phyloP scores from a whole-genome alignment of 2,329 filamentous ascomycete species.

The Helotiales sp. region DNA sequence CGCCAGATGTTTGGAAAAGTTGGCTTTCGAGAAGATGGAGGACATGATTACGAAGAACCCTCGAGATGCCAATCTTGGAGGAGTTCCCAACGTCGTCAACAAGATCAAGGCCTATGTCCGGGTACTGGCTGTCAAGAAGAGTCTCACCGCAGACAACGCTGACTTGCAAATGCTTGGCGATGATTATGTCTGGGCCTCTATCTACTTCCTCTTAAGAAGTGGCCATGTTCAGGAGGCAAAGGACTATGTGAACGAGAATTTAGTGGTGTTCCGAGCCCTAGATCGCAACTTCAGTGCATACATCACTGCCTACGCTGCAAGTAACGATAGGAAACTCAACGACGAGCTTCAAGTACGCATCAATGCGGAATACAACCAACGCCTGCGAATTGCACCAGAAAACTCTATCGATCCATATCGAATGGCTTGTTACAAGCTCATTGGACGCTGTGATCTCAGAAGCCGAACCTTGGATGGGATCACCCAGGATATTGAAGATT shows the following conservation, averaged over 20 bases:
- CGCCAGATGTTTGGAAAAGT: slow-evolving; percentile 77
- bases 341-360: slow-evolving; percentile 84
- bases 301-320: slow-evolving; percentile 81
- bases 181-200: slow-evolving; percentile 90
- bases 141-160: slow-evolving; percentile 80
- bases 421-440: slow-evolving; percentile 97
- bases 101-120: slow-evolving; percentile 93
- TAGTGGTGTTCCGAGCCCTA: slow-evolving; percentile 82
- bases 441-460: slow-evolving; percentile 76
- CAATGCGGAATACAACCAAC: slow-evolving; percentile 86
- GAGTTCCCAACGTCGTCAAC: slow-evolving; percentile 83
- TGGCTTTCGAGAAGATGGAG: slow-evolving; percentile 81
- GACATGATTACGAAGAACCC: slow-evolving; percentile 80
- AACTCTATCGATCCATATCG: slow-evolving; percentile 92
- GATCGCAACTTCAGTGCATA: slow-evolving; percentile 91
- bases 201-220: slow-evolving; percentile 88
- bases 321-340: slow-evolving; percentile 76
- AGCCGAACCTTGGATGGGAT: slow-evolving; percentile 68
- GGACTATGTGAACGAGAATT: slow-evolving; percentile 81
- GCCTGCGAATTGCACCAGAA: slow-evolving; percentile 81
- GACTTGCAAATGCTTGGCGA: slow-evolving; percentile 79
- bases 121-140: slow-evolving; percentile 77
- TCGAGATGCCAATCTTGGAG: slow-evolving; percentile 86
- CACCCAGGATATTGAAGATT: slow-evolving; percentile 65
- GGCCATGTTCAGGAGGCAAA: slow-evolving; percentile 85